phyloP scores from a whole-genome alignment of 306 rosid genomes.

The Castanea sativa region DNA sequence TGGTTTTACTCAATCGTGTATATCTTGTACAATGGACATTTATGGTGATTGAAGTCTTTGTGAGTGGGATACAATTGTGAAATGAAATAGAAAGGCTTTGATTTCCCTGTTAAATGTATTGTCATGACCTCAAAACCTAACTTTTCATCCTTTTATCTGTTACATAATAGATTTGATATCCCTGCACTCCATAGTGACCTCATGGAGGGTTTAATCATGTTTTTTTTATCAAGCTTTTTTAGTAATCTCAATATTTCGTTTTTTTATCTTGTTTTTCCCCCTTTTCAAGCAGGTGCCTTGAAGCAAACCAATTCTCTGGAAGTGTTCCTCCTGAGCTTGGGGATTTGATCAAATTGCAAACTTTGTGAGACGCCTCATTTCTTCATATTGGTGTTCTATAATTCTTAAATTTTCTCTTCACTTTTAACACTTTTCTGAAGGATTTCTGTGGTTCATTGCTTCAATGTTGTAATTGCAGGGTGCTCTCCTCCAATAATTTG shows the following conservation, averaged over 20 bases:
- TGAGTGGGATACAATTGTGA: neutral
- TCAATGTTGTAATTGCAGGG: conserved; percentile 38
- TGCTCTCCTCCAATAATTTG: conserved; percentile 71
- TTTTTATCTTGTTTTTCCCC: neutral
- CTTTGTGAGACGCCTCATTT: conserved; percentile 48
- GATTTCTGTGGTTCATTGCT: conserved; percentile 12
- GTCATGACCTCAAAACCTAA: neutral
- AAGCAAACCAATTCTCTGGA: conserved; percentile 74
- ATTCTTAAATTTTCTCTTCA: conserved; percentile 2
- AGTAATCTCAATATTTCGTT: neutral
- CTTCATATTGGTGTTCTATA: neutral
- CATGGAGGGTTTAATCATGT: neutral
- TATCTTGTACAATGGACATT: neutral
- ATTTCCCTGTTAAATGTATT: neutral
- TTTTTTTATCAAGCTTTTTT: neutral
- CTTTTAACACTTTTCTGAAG: conserved; percentile 7
- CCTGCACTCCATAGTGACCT: neutral
- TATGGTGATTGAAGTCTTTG: conserved; percentile 18
- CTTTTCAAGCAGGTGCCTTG: conserved; percentile 56
- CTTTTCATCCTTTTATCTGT: neutral
- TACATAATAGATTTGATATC: neutral
- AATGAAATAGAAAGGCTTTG: neutral
- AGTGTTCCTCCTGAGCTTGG: conserved; percentile 69
- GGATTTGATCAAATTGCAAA: conserved; percentile 45
- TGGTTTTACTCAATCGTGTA: neutral